phyloP scores from a whole-genome alignment of 768 basidiomycete species.

The Termitomyces sp. region DNA sequence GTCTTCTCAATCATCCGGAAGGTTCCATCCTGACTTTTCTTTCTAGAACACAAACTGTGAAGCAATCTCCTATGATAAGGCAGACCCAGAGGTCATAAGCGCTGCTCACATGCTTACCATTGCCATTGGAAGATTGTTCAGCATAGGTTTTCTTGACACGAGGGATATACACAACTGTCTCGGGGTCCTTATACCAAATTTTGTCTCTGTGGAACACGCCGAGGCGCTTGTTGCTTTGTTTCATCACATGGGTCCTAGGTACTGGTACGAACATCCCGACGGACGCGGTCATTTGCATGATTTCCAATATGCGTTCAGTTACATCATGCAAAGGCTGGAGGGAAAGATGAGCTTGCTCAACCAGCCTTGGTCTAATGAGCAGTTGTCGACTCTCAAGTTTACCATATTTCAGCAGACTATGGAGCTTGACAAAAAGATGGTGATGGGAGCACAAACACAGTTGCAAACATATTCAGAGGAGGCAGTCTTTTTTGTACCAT shows the following conservation, averaged over 20 bases:
- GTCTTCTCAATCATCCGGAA: not conserved
- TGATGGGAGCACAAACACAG: not conserved
- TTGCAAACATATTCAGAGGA: too few species aligned
- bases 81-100: not conserved
- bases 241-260: slow-evolving; percentile 7
- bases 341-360: slow-evolving; percentile 12
- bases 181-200: slow-evolving; percentile 10
- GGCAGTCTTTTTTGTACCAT: too few species aligned
- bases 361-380: not conserved
- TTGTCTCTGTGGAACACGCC: slow-evolving; percentile 15
- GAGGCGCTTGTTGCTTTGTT: slow-evolving; percentile 11
- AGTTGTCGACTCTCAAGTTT: not conserved
- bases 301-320: not conserved
- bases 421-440: slow-evolving; percentile 5
- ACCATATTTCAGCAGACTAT: not conserved
- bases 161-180: slow-evolving; percentile 12
- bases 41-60: slow-evolving; percentile 9
- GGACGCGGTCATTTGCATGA: slow-evolving; percentile 7
- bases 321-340: slow-evolving; percentile 6
- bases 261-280: slow-evolving; percentile 13
- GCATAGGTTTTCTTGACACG: slow-evolving; percentile 5
- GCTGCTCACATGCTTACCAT: slow-evolving; percentile 9
- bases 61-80: slow-evolving; percentile 10
- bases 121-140: slow-evolving; percentile 10
- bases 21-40: not conserved